Percentiles rank a stretch among this genome's conserved stretches.
These are phyloP conservation scores for Xerophyta viscosa DNA, from an alignment of 106 monocot genomes.

Conservation along the genomic window DNA sequence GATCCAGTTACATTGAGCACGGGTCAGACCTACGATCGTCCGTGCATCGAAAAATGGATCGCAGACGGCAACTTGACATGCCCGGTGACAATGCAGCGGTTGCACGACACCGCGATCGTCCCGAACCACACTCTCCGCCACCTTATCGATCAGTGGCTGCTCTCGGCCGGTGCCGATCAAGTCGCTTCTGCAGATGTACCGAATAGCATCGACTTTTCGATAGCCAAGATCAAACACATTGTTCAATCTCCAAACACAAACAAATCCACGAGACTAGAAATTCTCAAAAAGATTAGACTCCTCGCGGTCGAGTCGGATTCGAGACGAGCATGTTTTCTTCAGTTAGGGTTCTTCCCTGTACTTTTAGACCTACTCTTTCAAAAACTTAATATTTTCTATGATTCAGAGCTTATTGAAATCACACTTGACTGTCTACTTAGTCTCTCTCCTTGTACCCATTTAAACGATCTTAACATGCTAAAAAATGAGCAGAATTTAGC, in stretches of 20 bases:
- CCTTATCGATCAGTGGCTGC: conserved; percentile 77
- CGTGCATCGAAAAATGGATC: conserved; percentile 79
- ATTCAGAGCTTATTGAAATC: conserved; percentile 22
- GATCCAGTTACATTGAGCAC: conserved; percentile 92
- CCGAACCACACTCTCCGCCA: conserved; percentile 84
- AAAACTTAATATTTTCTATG: background rate
- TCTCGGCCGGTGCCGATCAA: conserved; percentile 7
- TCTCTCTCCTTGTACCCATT: conserved; percentile 19
- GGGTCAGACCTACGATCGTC: conserved; percentile 90
- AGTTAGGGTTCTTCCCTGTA: conserved; percentile 52
- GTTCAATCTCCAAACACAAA: conserved; percentile 15
- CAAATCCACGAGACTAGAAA: conserved; percentile 12
- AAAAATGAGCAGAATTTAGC: conserved; percentile 19
- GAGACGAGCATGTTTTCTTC: conserved; percentile 41
- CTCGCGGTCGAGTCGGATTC: conserved; percentile 66
- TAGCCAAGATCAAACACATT: conserved; percentile 32
- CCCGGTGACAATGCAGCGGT: conserved; percentile 90
- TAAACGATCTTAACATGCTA: conserved; percentile 40
- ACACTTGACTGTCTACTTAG: conserved; percentile 54
- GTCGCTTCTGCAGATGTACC: background rate
- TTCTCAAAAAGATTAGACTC: conserved; percentile 36
- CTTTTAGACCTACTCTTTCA: conserved; percentile 49
- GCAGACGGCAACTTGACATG: conserved; percentile 72
- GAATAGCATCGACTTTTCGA: conserved; percentile 15
- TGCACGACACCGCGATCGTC: conserved; percentile 54